Evolutionary conservation across 495 filamentous ascomycete species (phyloP).

Genomic region (Rostrohypoxylon terebratum): DNA sequence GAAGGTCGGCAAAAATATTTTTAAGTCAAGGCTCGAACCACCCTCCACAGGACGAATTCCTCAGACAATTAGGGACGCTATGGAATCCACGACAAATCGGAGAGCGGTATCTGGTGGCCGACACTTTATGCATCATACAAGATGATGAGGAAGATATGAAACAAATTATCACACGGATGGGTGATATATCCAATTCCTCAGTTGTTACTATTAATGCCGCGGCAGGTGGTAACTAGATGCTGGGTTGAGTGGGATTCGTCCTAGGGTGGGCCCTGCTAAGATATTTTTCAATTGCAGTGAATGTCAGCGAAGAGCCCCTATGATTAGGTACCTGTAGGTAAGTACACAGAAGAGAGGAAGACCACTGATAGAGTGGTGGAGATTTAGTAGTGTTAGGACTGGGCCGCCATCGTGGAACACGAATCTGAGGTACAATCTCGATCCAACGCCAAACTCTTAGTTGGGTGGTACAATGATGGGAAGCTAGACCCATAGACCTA

Average conservation of each 20-base stretch:
- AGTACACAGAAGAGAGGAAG: neutral
- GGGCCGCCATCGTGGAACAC: slow-evolving; percentile 16
- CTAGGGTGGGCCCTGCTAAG: neutral
- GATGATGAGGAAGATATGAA: slow-evolving; percentile 4
- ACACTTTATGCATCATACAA: slow-evolving; percentile 11
- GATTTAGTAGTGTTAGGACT: neutral
- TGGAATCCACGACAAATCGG: neutral
- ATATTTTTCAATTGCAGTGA: slow-evolving; percentile 40
- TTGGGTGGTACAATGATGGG: neutral
- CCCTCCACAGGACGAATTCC: neutral
- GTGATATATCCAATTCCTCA: slow-evolving; percentile 2
- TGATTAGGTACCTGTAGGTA: too few relatives aligned
- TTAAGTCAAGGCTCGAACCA: neutral
- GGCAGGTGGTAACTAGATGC: neutral
- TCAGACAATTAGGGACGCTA: slow-evolving; percentile 9
- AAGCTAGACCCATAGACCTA: slow-evolving; percentile 2
- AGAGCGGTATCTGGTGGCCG: neutral
- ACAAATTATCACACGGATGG: neutral
- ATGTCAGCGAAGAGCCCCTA: slow-evolving; percentile 14
- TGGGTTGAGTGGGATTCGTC: slow-evolving; percentile 2
- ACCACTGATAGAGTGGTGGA: neutral
- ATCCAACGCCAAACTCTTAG: slow-evolving; percentile 15
- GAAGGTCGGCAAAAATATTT: neutral
- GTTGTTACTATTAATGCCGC: slow-evolving; percentile 14
- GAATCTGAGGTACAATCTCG: slow-evolving; percentile 8